Evolutionary conservation across 371 early-diverging fungal species (phyloP).

Genomic region (Batkoa obscura): DNA sequence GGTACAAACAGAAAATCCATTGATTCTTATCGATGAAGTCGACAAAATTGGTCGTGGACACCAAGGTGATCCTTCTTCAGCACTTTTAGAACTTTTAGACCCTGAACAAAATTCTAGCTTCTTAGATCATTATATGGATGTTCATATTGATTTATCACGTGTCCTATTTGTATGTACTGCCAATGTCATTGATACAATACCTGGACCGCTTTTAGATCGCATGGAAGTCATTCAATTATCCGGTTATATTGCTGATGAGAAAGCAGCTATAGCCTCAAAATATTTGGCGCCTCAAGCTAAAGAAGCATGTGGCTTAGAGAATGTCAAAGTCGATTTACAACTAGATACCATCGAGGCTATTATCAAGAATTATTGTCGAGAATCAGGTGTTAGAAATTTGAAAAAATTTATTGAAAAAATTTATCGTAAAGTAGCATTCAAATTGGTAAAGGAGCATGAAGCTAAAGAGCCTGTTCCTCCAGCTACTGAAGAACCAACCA

Average conservation of each 20-base stretch:
- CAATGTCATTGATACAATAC: constrained; percentile 87
- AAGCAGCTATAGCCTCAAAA: constrained; percentile 79
- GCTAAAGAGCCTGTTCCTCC: constrained; percentile 18
- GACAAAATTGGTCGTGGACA: constrained; percentile 94
- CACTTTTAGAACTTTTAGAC: constrained; percentile 86
- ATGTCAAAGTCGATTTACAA: constrained; percentile 45
- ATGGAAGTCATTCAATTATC: constrained; percentile 93
- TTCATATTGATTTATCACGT: constrained; percentile 88
- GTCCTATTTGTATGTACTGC: constrained; percentile 96
- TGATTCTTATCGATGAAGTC: constrained; percentile 92
- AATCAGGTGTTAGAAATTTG: constrained; percentile 90
- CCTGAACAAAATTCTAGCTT: constrained; percentile 93
- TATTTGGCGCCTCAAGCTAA: constrained; percentile 76
- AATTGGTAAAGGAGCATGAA: constrained; percentile 45
- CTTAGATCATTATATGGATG: constrained; percentile 96
- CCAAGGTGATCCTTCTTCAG: constrained; percentile 93
- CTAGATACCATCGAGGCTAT: constrained; percentile 60
- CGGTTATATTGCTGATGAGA: constrained; percentile 93
- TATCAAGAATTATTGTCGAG: constrained; percentile 83
- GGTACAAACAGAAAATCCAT: constrained; percentile 90
- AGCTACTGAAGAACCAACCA: constrained; percentile 2
- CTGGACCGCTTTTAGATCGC: constrained; percentile 88
- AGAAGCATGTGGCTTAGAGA: constrained; percentile 54
- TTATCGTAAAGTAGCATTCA: constrained; percentile 86
- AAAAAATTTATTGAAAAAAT: constrained; percentile 96